Conservation (phyloP, 2,329 filamentous ascomycete species). For the Pyrenophora seminiperda region DNA sequence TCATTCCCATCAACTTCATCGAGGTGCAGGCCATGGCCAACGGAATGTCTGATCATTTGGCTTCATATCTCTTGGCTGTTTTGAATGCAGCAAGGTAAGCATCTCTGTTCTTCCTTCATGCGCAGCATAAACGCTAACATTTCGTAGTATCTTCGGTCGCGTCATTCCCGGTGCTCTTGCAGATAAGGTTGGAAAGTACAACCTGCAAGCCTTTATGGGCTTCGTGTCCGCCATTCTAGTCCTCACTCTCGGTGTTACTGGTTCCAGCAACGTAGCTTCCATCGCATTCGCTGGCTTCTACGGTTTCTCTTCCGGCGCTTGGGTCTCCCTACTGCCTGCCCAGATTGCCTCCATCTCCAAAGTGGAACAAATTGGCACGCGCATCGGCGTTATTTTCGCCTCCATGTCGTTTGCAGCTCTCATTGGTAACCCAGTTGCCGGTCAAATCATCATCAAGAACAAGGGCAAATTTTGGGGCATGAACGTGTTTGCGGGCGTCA, state of each 20-base stretch:
- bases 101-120: not conserved
- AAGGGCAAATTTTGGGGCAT: conserved; percentile 62
- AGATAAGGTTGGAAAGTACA: conserved; percentile 61
- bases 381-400: conserved; percentile 59
- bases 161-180: conserved; percentile 60
- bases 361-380: conserved; percentile 61
- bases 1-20: conserved; percentile 59
- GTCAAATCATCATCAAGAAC: conserved; percentile 56
- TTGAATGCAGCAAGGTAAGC: conserved; percentile 58
- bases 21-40: conserved; percentile 52
- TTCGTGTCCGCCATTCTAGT: conserved; percentile 51
- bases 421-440: conserved; percentile 56
- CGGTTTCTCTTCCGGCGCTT: conserved; percentile 59
- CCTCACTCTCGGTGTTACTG: conserved; percentile 56
- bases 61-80: conserved; percentile 60
- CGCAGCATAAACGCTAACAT: not conserved
- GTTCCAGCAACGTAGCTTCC: conserved; percentile 51
- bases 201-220: conserved; percentile 47
- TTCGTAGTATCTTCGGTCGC: conserved; percentile 58
- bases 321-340: conserved; percentile 55
- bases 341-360: conserved; percentile 51
- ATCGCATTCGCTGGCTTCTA: conserved; percentile 56
- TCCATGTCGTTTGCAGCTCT: conserved; percentile 53
- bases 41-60: conserved; percentile 56
- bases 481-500: conserved; percentile 68